Evolutionary conservation across 1,139 yeast genomes (phyloP).

Genomic region (Yamadazyma atmosphaerica): DNA sequence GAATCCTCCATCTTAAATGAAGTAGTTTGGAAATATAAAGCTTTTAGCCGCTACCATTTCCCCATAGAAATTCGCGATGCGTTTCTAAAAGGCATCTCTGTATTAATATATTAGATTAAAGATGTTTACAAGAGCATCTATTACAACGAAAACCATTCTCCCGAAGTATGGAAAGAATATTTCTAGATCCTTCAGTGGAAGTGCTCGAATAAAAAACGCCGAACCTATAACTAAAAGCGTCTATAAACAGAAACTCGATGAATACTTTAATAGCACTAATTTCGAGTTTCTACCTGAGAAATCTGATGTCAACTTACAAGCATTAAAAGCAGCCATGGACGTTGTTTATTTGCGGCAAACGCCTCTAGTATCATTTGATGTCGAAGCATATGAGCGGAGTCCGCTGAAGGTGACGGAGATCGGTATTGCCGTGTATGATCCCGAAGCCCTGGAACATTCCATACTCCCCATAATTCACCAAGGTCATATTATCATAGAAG

Average conservation of each 20-base stretch:
- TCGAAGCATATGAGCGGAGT: slow-evolving; percentile 64
- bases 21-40: too few species aligned
- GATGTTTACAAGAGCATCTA: too few species aligned
- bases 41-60: not conserved
- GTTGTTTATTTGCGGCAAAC: slow-evolving; percentile 30
- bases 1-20: not conserved
- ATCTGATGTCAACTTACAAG: slow-evolving; percentile 14
- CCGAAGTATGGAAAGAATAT: too few species aligned
- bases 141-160: too few species aligned
- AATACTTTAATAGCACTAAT: slow-evolving; percentile 20
- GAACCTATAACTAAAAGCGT: too few species aligned
- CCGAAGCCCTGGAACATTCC: slow-evolving; percentile 41
- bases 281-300: slow-evolving; percentile 20
- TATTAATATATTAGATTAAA: too few species aligned
- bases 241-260: slow-evolving; percentile 4
- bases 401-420: slow-evolving; percentile 58
- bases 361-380: slow-evolving; percentile 58
- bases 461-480: slow-evolving; percentile 47
- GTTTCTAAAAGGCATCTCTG: too few species aligned
- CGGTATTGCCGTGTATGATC: slow-evolving; percentile 69
- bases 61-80: not conserved
- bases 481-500: slow-evolving; percentile 60
- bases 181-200: too few species aligned
- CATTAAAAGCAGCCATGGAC: slow-evolving; percentile 26
- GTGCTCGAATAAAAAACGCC: too few species aligned